A percentile compares a stretch with the other conserved stretches of the same genome.
Evolutionary conservation across 805 yeast species (phyloP).

Genomic region (Saccharomyces paradoxus): DNA sequence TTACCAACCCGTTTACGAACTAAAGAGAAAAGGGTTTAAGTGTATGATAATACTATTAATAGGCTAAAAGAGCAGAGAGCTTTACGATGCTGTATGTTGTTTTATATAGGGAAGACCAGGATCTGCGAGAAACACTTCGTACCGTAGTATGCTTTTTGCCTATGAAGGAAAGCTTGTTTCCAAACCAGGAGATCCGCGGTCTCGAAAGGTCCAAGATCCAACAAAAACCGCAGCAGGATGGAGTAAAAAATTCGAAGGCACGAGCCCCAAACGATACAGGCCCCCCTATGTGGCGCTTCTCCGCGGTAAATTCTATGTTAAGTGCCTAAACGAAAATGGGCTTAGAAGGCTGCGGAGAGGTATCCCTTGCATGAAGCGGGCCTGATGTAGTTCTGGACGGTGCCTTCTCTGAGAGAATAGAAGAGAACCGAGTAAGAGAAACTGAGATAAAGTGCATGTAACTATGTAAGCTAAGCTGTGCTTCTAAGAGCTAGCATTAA

Average conservation of each 20-base stretch:
- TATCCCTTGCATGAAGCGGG: not conserved
- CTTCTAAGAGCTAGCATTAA: not conserved
- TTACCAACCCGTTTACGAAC: not conserved
- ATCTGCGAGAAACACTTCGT: not conserved
- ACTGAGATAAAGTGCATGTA: not conserved
- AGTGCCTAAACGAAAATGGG: not conserved
- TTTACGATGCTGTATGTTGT: not conserved
- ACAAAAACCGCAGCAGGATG: not conserved
- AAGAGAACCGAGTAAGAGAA: not conserved
- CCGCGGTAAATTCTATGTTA: not conserved
- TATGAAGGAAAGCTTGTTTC: not conserved
- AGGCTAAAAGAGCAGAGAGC: not conserved
- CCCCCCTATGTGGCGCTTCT: not conserved
- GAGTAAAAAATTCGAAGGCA: not conserved
- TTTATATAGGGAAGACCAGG: not conserved
- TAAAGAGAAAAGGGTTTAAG: not conserved
- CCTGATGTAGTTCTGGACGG: not conserved
- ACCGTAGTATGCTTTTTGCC: not conserved
- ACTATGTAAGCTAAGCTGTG: not conserved
- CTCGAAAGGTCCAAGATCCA: not conserved
- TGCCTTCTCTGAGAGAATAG: not conserved
- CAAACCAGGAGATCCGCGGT: not conserved
- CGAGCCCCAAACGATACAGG: not conserved
- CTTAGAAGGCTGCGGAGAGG: not conserved
- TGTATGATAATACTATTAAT: not conserved